These are phyloP conservation scores for Candida mesenterica DNA, from an alignment of 1,139 yeast genomes.

Conservation along the genomic window DNA sequence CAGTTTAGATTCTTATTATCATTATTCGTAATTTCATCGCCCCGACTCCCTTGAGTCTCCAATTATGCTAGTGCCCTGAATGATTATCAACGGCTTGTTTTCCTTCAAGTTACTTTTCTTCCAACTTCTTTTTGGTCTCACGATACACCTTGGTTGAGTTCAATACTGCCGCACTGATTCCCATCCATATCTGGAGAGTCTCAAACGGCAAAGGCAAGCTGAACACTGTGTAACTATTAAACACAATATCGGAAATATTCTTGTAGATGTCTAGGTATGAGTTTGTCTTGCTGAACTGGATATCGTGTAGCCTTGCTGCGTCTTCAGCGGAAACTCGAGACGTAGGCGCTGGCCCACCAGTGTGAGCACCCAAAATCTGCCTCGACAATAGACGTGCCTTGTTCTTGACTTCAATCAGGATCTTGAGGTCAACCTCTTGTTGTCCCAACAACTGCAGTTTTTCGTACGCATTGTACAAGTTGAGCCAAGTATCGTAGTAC, in stretches of 20 bases:
- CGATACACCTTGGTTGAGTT: conserved; percentile 42
- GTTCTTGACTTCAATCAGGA: conserved; percentile 26
- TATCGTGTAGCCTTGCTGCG: conserved; percentile 22
- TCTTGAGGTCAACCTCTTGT: conserved; percentile 24
- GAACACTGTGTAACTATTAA: conserved; percentile 47
- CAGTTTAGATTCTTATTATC: no score
- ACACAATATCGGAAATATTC: conserved; percentile 40
- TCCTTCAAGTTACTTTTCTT: conserved; percentile 4
- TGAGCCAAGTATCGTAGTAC: conserved; percentile 29
- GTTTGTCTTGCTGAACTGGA: conserved; percentile 39
- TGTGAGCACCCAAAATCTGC: conserved; percentile 31
- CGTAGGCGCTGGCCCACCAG: conserved; percentile 6
- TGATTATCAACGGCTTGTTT: no score
- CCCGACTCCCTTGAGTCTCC: no score
- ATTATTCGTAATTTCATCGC: no score
- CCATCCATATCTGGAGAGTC: conserved; percentile 50
- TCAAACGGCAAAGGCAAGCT: conserved; percentile 38
- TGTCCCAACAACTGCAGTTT: conserved; percentile 17
- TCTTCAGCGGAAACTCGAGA: conserved; percentile 8
- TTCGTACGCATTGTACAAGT: conserved; percentile 22
- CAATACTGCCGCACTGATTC: conserved; percentile 41
- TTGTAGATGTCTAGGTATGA: conserved; percentile 43
- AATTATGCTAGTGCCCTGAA: no score
- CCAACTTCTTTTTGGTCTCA: conserved; percentile 34
- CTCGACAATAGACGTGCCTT: conserved; percentile 37